Base-by-base conservation (phyloP, 2,329 filamentous ascomycete genomes). In the Aspergillus sp. region DNA sequence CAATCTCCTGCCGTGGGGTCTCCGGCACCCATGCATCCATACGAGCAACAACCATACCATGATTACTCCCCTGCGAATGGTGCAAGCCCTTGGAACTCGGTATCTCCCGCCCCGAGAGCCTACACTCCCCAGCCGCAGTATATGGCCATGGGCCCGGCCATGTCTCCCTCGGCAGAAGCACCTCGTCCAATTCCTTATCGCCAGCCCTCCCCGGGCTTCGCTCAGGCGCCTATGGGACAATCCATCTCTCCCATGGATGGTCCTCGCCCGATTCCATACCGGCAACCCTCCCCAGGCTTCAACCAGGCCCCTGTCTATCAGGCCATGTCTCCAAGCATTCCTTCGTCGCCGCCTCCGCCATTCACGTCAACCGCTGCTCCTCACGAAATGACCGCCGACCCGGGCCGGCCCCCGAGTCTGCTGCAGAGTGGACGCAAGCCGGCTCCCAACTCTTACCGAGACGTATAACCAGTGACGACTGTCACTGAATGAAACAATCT, bases 371-470 rank as follows among this genome's bases (percentile, higher is more conserved):
- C 57, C 42, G 63, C 60, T 42, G 62, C 51, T 42, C 49, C 60
- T 55, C 42, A 58, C 16, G 58, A 68, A 50, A 36, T 54, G 42
- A 63, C 69, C 49, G 60, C 64, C 31, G 67, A 70, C 29, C 58
- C 66, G 60, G 69, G 71, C 59, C 69, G 75, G 61, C 74, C 76
- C 39, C 76, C 77, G 10, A 78, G 73, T 71, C 64, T 78, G 36
- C 62, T 78, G 56, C 73, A 77, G 61, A 75, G 72, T 57, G 77
- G 76, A 16, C 71, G 74, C 55, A 73, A 73, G 57, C 73, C 76
- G 11, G 69, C 66, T 7, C 63, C 67, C 42, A 74, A 76, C 49
- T 73, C 71, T 26, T 75, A 65, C 52, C 68, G 72, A 56, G 68
- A 76, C 63, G 69, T 78, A 51, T 75, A 64, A 63, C 20, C 42